Evolutionary conservation across 768 basidiomycete genomes (phyloP), one percentile per base, ranked within the genome.

Genomic region (Infundibulicybe gibba): DNA sequence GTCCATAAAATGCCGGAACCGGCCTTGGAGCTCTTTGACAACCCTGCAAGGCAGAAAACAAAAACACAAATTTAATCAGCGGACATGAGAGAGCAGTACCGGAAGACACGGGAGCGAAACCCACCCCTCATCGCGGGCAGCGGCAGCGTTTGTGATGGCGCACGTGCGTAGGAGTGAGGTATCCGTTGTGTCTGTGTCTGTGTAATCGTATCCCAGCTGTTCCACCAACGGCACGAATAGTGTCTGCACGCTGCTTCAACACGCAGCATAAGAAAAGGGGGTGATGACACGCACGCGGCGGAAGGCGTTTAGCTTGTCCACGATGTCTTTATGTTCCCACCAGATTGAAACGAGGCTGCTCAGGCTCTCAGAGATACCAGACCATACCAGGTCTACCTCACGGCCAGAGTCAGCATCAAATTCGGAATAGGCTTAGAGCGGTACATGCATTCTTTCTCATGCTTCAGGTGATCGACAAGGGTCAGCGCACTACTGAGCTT

Each of bases 201-300:
- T 62, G 59, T 86, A 87, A 38, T 90, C 85, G 56, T 82, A 94
- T 4, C 94, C 93, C 30, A 97, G 74, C 52, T 73, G 76, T 32
- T 87, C 68, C 31, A 90, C 87, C 40, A 97, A 63, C 3, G 95
- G 95, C 41, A 70, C 71, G 64, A 89, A 87, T 16, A 88, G 68
- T 16, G 61, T 58, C 87, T 88, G 49, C 5, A 48, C 43, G 34
- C 32, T 14, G 31, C 14, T 40, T 53, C 32, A 53, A 21, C 41
- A 15, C 19, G 30, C 42, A 37, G 34, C 25, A 44, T n/a, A 48
- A 19, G 6, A 40, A 35, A 15, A 20, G 31, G 20, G 47, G 10
- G 31, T 42, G 20, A 47, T 32, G n/a, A 34, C 8, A 61, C 78
- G 45, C 60, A 85, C 87, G 57, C 72, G 67, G 49, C 79, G 71